Conservation (phyloP, 345 rosid species). For the Lumnitzera racemosa region DNA sequence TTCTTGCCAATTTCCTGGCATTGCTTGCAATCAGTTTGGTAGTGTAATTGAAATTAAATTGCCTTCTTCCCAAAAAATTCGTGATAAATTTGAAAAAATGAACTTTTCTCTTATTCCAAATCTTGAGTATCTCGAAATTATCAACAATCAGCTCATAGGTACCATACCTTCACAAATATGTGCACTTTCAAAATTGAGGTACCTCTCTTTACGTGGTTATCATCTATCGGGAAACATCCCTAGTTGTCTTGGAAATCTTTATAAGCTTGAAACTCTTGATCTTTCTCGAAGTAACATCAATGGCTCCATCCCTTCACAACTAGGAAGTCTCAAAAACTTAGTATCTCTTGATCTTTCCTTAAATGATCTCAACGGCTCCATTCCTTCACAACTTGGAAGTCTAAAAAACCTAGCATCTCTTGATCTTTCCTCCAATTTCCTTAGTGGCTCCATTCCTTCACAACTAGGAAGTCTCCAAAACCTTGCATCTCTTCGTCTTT, state of each 20-base stretch:
- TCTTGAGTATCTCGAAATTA: not conserved
- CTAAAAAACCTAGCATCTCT: not conserved
- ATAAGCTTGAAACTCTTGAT: not conserved
- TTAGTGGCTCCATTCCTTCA: no score
- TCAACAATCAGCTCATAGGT: not conserved
- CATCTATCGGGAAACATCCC: slow-evolving; percentile 9
- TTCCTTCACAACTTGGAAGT: not conserved
- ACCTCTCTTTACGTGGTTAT: not conserved
- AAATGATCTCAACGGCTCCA: no score
- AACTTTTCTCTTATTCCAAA: slow-evolving; percentile 12
- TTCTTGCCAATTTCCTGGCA: no score
- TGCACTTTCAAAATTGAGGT: not conserved
- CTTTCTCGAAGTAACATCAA: fast-evolving
- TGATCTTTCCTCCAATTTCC: no score
- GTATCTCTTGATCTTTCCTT: no score
- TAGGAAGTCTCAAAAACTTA: not conserved
- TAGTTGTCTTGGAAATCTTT: not conserved
- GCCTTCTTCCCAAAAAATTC: fast-evolving
- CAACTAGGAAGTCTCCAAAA: no score
- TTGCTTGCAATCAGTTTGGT: no score
- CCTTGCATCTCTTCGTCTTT: no score
- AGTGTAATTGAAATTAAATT: no score
- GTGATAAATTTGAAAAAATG: not conserved
- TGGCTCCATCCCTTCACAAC: not conserved
- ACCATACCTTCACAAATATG: slow-evolving; percentile 8